A percentile compares a stretch with the other conserved stretches of the same genome.
Evolutionary conservation across 2,329 filamentous ascomycete species (phyloP).

Genomic region (Clonostachys chloroleuca): DNA sequence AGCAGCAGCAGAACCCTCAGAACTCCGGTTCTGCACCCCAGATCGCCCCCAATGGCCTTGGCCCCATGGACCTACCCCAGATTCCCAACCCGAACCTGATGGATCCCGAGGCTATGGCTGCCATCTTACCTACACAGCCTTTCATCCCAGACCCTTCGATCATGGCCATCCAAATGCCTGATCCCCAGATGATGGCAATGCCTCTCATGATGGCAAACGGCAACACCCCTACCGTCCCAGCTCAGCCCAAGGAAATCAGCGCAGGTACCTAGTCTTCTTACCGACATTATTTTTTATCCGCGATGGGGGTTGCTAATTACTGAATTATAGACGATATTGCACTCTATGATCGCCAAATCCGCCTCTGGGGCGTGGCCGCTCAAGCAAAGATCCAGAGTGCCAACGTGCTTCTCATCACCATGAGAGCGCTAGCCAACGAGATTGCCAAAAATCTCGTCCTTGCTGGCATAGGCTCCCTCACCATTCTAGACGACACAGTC

Average conservation of each 20-base stretch:
- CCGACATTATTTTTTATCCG: background rate
- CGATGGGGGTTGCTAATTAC: background rate
- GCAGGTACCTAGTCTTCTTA: background rate
- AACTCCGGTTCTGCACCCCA: conserved; percentile 5
- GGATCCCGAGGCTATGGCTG: conserved; percentile 12
- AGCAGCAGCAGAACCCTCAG: conserved; percentile 5
- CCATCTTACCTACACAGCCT: conserved; percentile 13
- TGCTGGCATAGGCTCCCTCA: conserved; percentile 86
- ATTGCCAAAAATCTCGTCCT: conserved; percentile 97
- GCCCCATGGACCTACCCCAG: conserved; percentile 10
- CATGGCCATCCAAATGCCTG: conserved; percentile 13
- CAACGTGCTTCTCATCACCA: conserved; percentile 83
- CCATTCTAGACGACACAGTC: conserved; percentile 73
- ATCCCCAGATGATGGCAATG: conserved; percentile 18
- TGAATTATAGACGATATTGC: conserved; percentile 79
- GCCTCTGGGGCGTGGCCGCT: conserved; percentile 93
- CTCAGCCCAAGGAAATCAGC: background rate
- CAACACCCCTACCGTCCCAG: conserved; percentile 5
- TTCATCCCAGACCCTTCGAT: conserved; percentile 17
- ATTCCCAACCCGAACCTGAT: conserved; percentile 10
- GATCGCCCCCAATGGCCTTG: conserved; percentile 5
- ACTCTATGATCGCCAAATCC: conserved; percentile 94
- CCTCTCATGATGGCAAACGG: conserved; percentile 23
- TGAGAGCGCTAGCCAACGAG: conserved; percentile 87
- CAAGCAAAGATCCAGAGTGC: conserved; percentile 89